Evolutionary conservation across 1,284 basidiomycete genomes (phyloP).

Genomic region (Porphyrellus sp.): DNA sequence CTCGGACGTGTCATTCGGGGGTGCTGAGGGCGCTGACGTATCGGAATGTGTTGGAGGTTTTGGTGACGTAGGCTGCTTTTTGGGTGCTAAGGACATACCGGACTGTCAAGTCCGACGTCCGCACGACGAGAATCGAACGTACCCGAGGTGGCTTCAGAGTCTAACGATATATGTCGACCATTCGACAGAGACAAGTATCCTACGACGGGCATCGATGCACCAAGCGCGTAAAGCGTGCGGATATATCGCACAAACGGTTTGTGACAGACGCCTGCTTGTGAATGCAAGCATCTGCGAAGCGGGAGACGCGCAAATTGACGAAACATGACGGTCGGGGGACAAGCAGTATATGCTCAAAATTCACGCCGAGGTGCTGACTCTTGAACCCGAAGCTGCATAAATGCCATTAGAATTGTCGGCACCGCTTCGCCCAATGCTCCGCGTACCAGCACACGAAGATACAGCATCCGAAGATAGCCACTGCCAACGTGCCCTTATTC

Average conservation of each 20-base stretch:
- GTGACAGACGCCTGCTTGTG: conserved; percentile 17
- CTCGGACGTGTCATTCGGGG: conserved; percentile 8
- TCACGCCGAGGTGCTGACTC: conserved; percentile 14
- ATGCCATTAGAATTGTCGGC: conserved; percentile 4
- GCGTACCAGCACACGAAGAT: conserved; percentile 88
- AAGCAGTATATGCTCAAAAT: conserved; percentile 18
- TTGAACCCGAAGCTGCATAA: conserved; percentile 67
- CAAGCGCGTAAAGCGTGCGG: conserved; percentile 25
- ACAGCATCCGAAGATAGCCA: conserved; percentile 74
- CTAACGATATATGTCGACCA: conserved; percentile 27
- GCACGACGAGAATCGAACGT: conserved; percentile 6
- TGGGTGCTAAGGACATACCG: conserved; percentile 12
- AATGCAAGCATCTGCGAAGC: conserved; percentile 29
- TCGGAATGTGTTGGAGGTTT: conserved; percentile 13
- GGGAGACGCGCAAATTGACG: conserved; percentile 36
- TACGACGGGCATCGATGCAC: conserved; percentile 29
- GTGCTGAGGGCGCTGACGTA: conserved; percentile 2
- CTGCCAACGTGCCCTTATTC: conserved; percentile 60
- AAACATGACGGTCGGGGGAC: conserved; percentile 34
- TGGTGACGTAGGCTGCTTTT: conserved; percentile 10
- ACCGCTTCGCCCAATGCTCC: not conserved
- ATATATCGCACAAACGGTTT: conserved; percentile 21
- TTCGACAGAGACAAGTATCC: conserved; percentile 31
- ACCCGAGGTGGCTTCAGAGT: conserved; percentile 29
- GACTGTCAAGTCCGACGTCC: not conserved